Evolutionary conservation across 2,329 filamentous ascomycete species (phyloP).

Genomic region (Aureobasidium vineae): DNA sequence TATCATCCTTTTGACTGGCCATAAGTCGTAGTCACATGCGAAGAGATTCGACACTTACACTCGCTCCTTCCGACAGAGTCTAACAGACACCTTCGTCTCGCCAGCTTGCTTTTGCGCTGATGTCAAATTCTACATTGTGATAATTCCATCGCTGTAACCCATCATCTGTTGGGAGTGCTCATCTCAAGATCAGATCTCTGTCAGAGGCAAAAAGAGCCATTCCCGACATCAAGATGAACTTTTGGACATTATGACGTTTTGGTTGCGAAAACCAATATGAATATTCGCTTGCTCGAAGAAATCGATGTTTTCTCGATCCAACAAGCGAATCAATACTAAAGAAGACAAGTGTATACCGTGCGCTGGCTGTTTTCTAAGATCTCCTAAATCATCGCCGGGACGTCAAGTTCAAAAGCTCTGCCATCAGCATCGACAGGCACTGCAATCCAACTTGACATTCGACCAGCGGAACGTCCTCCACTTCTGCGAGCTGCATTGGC

Average conservation of each 20-base stretch:
- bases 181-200: too few relatives aligned
- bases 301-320: neutral
- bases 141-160: neutral
- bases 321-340: neutral
- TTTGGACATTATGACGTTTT: neutral
- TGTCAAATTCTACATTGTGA: neutral
- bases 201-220: too few relatives aligned
- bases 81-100: too few relatives aligned
- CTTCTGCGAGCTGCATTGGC: too few relatives aligned
- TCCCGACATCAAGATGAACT: neutral
- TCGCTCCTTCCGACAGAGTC: neutral
- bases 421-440: too few relatives aligned
- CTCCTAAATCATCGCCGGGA: too few relatives aligned
- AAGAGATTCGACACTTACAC: neutral
- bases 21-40: neutral
- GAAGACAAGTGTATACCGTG: too few relatives aligned
- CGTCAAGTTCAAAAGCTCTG: too few relatives aligned
- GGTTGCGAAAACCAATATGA: neutral
- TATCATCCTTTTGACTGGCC: neutral
- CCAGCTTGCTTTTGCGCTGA: neutral
- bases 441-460: neutral
- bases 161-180: too few relatives aligned
- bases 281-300: neutral
- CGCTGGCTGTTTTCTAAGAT: too few relatives aligned
- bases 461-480: neutral